Conservation (phyloP, 768 basidiomycete species). For the Cubamyces sp. region DNA sequence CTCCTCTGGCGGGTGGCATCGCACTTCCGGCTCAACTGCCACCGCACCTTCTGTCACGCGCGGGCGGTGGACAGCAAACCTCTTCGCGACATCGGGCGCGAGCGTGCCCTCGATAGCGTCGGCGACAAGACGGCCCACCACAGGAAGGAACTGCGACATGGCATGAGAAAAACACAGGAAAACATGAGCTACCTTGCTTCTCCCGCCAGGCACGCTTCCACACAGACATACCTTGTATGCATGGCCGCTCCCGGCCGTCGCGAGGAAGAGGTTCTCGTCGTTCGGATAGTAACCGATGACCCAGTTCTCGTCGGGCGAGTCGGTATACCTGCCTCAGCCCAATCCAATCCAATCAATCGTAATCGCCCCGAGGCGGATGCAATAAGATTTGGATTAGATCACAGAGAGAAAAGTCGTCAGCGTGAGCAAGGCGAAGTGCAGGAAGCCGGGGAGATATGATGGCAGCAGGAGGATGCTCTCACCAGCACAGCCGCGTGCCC, state of each 20-base stretch:
- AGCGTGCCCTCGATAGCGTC: constrained; percentile 71
- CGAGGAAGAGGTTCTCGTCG: constrained; percentile 67
- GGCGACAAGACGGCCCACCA: constrained; percentile 76
- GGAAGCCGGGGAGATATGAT: too few relatives aligned
- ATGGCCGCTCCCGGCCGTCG: constrained; percentile 89
- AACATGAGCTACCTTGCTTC: not conserved
- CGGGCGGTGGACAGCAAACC: constrained; percentile 67
- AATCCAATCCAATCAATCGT: not conserved
- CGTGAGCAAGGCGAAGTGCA: too few relatives aligned
- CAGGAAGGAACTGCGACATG: constrained; percentile 75
- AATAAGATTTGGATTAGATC: too few relatives aligned
- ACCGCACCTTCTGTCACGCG: constrained; percentile 1
- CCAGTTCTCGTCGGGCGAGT: constrained; percentile 87
- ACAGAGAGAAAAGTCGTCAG: too few relatives aligned
- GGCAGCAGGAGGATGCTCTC: constrained; percentile 30
- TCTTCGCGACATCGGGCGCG: constrained; percentile 49
- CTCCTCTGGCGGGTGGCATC: constrained; percentile 33
- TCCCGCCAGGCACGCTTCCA: not conserved
- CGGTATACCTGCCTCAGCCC: constrained; percentile 72
- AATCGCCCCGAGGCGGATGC: too few relatives aligned
- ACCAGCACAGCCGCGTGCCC: constrained; percentile 89
- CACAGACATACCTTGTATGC: constrained; percentile 68
- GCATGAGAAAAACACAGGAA: not conserved
- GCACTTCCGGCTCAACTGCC: constrained; percentile 15
- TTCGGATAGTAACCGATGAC: constrained; percentile 75